These are phyloP conservation scores for Cryphonectria carpinicola DNA, from an alignment of 2,329 filamentous ascomycete species.

Conservation along the genomic window DNA sequence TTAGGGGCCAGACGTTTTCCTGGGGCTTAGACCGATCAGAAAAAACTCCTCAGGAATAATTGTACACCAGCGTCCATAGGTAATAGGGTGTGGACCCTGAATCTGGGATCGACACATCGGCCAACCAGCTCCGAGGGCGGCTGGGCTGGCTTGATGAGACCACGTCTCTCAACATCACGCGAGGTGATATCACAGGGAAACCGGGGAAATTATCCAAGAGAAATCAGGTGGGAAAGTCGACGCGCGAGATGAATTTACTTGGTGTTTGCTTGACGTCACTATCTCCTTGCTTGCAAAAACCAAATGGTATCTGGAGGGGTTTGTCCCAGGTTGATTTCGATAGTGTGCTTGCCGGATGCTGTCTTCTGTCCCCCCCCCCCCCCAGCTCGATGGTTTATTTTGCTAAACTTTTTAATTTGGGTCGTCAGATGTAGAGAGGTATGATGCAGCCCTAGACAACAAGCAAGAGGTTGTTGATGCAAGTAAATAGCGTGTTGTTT, in stretches of 20 bases:
- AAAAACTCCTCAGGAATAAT: not conserved
- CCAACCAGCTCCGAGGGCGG: not conserved
- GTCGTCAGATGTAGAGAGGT: not conserved
- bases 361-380: not conserved
- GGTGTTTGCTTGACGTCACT: not conserved
- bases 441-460: not conserved
- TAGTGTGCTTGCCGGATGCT: not conserved
- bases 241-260: not conserved
- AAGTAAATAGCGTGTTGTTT: not conserved
- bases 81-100: constrained; percentile 26
- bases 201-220: not conserved
- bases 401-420: not conserved
- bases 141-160: not conserved
- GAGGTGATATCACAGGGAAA: constrained; percentile 21
- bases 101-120: constrained; percentile 25
- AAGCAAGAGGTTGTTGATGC: not conserved
- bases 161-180: constrained; percentile 12
- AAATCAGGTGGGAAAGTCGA: not conserved
- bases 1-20: not conserved
- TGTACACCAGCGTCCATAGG: not conserved
- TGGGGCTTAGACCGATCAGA: not conserved
- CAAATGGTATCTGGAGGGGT: not conserved
- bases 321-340: not conserved
- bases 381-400: not conserved
- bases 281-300: not conserved